phyloP scores from a whole-genome alignment of 306 rosid species.

The Cicer cuneatum region DNA sequence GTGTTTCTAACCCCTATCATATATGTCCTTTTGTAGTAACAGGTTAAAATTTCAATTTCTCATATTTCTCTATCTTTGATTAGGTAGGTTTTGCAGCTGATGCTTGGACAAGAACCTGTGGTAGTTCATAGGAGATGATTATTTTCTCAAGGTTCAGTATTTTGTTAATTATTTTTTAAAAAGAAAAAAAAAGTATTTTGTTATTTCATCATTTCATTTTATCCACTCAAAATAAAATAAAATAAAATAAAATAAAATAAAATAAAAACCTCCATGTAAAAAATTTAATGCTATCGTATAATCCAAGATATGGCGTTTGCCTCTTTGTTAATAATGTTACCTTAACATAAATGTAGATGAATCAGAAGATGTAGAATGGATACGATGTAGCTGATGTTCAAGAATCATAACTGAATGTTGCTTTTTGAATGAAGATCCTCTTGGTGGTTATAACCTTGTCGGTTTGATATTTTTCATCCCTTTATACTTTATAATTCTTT shows the following conservation, averaged over 20 bases:
- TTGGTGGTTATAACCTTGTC: slow-evolving; percentile 54
- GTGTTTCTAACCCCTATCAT: slow-evolving; percentile 59
- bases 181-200: slow-evolving; percentile 2
- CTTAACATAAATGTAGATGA: slow-evolving; percentile 64
- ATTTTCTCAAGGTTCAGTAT: slow-evolving; percentile 55
- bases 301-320: slow-evolving; percentile 33
- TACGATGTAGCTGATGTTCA: slow-evolving; percentile 60
- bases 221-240: neutral
- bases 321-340: slow-evolving; percentile 43
- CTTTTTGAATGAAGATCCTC: slow-evolving; percentile 59
- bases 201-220: neutral
- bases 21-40: slow-evolving; percentile 47
- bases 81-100: slow-evolving; percentile 75
- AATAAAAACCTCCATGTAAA: slow-evolving; percentile 8
- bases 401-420: slow-evolving; percentile 63
- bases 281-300: slow-evolving; percentile 32
- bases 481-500: neutral
- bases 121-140: slow-evolving; percentile 46
- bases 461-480: slow-evolving; percentile 48
- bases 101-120: slow-evolving; percentile 64
- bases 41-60: slow-evolving; percentile 42
- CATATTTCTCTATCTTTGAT: slow-evolving; percentile 59
- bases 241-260: neutral
- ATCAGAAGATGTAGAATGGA: slow-evolving; percentile 66
- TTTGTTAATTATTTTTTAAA: neutral